Conservation (phyloP, 441 rosid genomes). For the Macaranga tanarius region DNA sequence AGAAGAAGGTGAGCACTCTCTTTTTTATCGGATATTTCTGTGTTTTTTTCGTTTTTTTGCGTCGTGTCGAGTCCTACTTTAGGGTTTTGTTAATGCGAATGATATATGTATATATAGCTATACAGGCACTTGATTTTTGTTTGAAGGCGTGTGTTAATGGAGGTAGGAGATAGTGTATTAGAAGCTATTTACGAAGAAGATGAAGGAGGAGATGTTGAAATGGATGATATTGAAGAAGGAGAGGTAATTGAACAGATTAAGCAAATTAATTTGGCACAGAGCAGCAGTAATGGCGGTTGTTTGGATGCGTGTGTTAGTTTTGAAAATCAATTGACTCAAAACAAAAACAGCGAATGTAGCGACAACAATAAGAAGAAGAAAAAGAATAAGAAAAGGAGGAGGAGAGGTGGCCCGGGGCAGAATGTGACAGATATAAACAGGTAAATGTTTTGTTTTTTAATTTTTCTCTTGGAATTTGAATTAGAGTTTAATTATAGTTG, state of each 20-base stretch:
- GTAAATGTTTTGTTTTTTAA: conserved; percentile 26
- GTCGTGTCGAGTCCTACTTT: background rate
- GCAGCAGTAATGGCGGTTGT: conserved; percentile 11
- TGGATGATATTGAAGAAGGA: conserved; percentile 88
- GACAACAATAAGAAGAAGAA: conserved; percentile 55
- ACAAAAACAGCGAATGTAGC: conserved; percentile 35
- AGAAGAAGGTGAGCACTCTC: no score
- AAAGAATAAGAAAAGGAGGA: conserved; percentile 32
- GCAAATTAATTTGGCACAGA: conserved; percentile 23
- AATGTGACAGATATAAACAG: conserved; percentile 56
- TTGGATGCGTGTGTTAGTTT: conserved; percentile 14
- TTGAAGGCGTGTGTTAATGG: conserved; percentile 38
- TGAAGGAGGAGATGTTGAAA: conserved; percentile 61
- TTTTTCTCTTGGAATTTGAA: no score
- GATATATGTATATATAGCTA: no score
- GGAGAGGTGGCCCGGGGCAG: conserved; percentile 32
- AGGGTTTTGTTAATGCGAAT: background rate
- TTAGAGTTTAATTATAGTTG: no score
- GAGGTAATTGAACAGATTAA: conserved; percentile 46
- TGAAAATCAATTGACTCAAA: conserved; percentile 34
- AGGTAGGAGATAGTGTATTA: conserved; percentile 53
- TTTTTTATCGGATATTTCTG: background rate
- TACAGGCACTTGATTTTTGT: background rate
- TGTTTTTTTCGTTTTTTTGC: background rate
- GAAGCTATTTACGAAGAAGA: conserved; percentile 56